Percentiles rank a stretch among this genome's conserved stretches.
phyloP scores from a whole-genome alignment of 345 rosid genomes.

The Euphorbia peplus region DNA sequence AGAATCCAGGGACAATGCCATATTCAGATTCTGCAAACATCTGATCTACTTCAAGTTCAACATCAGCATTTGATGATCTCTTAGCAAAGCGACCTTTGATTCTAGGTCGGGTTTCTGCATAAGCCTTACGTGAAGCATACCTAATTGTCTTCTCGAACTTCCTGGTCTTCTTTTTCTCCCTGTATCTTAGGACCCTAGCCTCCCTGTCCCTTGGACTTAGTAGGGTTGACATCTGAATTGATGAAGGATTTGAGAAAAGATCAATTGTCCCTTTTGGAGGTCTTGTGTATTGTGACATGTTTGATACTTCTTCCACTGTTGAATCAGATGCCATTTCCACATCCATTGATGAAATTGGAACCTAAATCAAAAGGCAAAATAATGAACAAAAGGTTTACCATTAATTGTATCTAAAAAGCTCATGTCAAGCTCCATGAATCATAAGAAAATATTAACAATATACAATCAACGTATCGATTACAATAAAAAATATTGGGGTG shows the following conservation, averaged over 20 bases:
- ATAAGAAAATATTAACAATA: too few species aligned
- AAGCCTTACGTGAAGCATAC: slow-evolving; percentile 96
- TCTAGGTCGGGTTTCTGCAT: slow-evolving; percentile 90
- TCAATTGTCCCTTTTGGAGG: slow-evolving; percentile 56
- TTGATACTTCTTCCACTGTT: slow-evolving; percentile 44
- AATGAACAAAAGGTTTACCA: too few species aligned
- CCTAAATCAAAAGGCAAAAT: slow-evolving; percentile 35
- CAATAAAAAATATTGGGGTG: too few species aligned
- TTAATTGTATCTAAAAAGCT: background rate
- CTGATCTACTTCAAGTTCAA: slow-evolving; percentile 58
- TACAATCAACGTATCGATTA: too few species aligned
- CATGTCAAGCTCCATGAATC: background rate
- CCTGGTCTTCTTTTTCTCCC: slow-evolving; percentile 87
- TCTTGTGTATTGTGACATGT: slow-evolving; percentile 37
- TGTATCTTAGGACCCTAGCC: slow-evolving; percentile 88
- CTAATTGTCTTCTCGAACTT: slow-evolving; percentile 93
- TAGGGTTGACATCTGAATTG: slow-evolving; percentile 53
- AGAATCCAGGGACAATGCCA: slow-evolving; percentile 57
- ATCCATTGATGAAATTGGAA: slow-evolving; percentile 67
- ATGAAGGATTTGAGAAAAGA: slow-evolving; percentile 46
- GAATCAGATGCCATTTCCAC: slow-evolving; percentile 71
- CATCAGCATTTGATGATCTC: slow-evolving; percentile 40
- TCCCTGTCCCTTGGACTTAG: slow-evolving; percentile 81
- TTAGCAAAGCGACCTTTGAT: slow-evolving; percentile 92
- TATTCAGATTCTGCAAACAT: slow-evolving; percentile 57